Conservation (phyloP, 768 basidiomycete genomes). For the Tylopilus felleus region DNA sequence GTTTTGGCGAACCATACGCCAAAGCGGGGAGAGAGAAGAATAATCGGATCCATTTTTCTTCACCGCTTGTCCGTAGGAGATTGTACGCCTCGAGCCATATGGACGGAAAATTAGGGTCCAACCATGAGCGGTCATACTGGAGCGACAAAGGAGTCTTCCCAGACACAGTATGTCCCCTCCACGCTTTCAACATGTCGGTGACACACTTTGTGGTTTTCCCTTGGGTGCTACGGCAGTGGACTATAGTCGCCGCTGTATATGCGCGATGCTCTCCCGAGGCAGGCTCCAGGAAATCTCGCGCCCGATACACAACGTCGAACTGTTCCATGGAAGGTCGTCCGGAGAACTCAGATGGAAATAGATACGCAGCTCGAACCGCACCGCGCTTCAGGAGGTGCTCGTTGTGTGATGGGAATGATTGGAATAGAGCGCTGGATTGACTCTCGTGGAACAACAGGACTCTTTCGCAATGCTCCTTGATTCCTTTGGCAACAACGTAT, state of each 20-base stretch:
- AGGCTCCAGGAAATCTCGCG: slow-evolving; percentile 6
- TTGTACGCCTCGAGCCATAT: slow-evolving; percentile 31
- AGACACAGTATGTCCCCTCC: background rate
- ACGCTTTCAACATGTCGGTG: slow-evolving; percentile 7
- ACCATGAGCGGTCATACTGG: slow-evolving; percentile 30
- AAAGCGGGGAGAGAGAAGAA: slow-evolving; percentile 34
- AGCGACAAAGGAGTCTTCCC: slow-evolving; percentile 5
- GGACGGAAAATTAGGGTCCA: slow-evolving; percentile 15
- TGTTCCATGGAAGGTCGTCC: background rate
- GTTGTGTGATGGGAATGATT: slow-evolving; percentile 6
- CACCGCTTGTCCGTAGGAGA: slow-evolving; percentile 16
- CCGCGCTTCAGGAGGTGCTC: slow-evolving; percentile 19
- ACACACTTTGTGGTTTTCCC: background rate
- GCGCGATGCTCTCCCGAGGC: slow-evolving; percentile 13
- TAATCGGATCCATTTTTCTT: slow-evolving; percentile 17
- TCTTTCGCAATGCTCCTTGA: slow-evolving; percentile 28
- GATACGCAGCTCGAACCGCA: slow-evolving; percentile 11
- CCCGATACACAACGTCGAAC: slow-evolving; percentile 10
- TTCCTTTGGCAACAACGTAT: slow-evolving; percentile 15
- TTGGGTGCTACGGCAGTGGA: background rate
- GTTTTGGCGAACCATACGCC: slow-evolving; percentile 22
- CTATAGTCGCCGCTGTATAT: slow-evolving; percentile 11
- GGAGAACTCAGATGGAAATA: slow-evolving; percentile 15
- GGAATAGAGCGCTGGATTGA: background rate
- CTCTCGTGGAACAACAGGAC: slow-evolving; percentile 13